These are phyloP conservation scores for Candida verbasci DNA, from an alignment of 805 yeast genomes.

Conservation along the genomic window DNA sequence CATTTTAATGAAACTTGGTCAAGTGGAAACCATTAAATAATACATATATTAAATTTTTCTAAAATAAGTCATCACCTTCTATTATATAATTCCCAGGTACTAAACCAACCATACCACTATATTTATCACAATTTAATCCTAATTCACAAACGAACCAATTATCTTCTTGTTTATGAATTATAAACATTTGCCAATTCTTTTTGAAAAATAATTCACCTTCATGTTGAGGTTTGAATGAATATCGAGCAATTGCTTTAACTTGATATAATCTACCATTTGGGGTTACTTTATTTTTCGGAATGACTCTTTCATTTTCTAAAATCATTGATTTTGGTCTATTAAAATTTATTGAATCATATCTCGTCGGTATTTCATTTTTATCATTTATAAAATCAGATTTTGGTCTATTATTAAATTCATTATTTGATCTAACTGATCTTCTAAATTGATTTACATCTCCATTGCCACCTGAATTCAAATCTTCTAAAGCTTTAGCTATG, in stretches of 20 bases:
- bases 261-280: slow-evolving; percentile 29
- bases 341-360: slow-evolving; percentile 28
- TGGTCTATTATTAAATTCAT: too few relatives aligned
- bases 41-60: slow-evolving; percentile 1
- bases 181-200: slow-evolving; percentile 39
- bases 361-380: slow-evolving; percentile 30
- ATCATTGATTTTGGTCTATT: slow-evolving; percentile 24
- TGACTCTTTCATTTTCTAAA: slow-evolving; percentile 16
- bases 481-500: slow-evolving; percentile 43
- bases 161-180: slow-evolving; percentile 41
- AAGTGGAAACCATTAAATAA: slow-evolving; percentile 22
- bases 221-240: slow-evolving; percentile 37
- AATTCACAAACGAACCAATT: slow-evolving; percentile 43
- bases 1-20: slow-evolving; percentile 68
- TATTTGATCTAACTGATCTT: slow-evolving; percentile 28
- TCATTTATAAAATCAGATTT: slow-evolving; percentile 33
- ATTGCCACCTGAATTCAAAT: slow-evolving; percentile 40
- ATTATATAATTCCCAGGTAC: slow-evolving; percentile 41
- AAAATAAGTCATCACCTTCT: slow-evolving; percentile 22
- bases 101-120: slow-evolving; percentile 33
- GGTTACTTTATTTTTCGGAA: slow-evolving; percentile 25
- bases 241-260: slow-evolving; percentile 35
- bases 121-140: slow-evolving; percentile 27
- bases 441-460: slow-evolving; percentile 40
- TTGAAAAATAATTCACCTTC: slow-evolving; percentile 37